These are phyloP conservation scores for Mortierella sp. DNA, from an alignment of 371 early-diverging fungal species.

Conservation along the genomic window DNA sequence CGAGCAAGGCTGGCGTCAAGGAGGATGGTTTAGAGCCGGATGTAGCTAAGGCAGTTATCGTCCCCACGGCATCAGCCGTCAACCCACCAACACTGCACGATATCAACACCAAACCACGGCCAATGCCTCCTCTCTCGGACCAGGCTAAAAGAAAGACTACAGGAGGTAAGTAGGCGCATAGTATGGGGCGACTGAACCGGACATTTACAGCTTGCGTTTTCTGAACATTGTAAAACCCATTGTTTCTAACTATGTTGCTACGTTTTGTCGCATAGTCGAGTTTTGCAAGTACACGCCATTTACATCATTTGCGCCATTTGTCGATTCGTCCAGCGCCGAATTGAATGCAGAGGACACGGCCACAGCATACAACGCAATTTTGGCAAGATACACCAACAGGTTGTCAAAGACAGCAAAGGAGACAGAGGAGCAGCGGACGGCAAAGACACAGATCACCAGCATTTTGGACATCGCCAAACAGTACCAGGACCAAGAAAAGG, in stretches of 20 bases:
- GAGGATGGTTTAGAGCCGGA: constrained; percentile 43
- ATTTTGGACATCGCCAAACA: constrained; percentile 47
- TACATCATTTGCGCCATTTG: constrained; percentile 51
- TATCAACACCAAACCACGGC: constrained; percentile 42
- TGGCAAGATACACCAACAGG: constrained; percentile 26
- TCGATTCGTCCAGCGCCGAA: constrained; percentile 46
- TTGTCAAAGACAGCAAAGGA: constrained; percentile 2
- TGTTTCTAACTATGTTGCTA: background rate
- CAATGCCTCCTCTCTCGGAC: constrained; percentile 14
- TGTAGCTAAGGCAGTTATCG: constrained; percentile 28
- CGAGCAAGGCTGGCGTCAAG: constrained; percentile 35
- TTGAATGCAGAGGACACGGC: constrained; percentile 51
- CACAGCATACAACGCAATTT: constrained; percentile 34
- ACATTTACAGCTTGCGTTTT: no score
- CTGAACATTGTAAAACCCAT: background rate
- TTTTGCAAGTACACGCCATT: constrained; percentile 41
- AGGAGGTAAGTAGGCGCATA: constrained; percentile 25
- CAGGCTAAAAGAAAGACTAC: constrained; percentile 31
- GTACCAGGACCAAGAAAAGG: constrained; percentile 25
- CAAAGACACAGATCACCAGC: constrained; percentile 29
- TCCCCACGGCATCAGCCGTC: constrained; percentile 30
- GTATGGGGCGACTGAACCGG: background rate
- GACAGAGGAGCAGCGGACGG: constrained; percentile 28
- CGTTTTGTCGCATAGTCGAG: constrained; percentile 31
- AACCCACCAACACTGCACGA: constrained; percentile 46